Base-by-base conservation (phyloP, 441 rosid genomes). In the Theobroma grandiflorum region DNA sequence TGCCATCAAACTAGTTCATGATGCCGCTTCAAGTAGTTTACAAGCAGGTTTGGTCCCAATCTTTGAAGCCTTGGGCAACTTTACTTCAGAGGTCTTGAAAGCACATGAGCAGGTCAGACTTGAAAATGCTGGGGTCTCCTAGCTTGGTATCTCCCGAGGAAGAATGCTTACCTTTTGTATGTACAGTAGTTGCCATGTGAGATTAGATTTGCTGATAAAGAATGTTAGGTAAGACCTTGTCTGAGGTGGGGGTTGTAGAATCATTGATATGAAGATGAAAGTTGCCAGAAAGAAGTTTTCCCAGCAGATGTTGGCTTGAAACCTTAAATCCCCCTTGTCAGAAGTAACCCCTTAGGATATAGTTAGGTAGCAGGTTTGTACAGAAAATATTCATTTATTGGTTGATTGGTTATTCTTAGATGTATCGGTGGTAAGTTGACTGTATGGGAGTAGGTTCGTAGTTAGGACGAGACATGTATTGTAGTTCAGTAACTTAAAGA, bases 31-130 rank as follows among this genome's bases (percentile, higher is more conserved):
- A 4, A 90, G 86, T 63, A 94, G 97, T 82, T 77, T 96, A 71
- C 95, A 93, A 81, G 91, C 89, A 37, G 98, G 98, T 49, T 78
- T 96, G 84, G 87, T 91, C 31, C 98, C 98, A 18, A 93, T 96
- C 81, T 96, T 96, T 75, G 94, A 93, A 84, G 93, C 97, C 74
- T 82, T 96, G 84, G 93, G 93, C 74, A 87, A 83, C 76, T 96
- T 94, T 84, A 93, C 91, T 66, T 85, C 96, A n/a, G 97, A 96
- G 81, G 91, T 87, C 74, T 82, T 93, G 86, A 87, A 89, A 89
- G 95, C 92, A 79, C 94, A 93, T 33, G 96, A 91, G 68, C 91
- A 93, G 82, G 95, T 96, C 73, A 87, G 98, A 81, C 89, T 92
- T 70, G 83, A 88, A 68, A 62, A 83, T 80, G 65, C 82, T 18